Percentiles rank a stretch among this genome's conserved stretches.
Evolutionary conservation across 139 green algal genomes (phyloP).

Genomic region (Closterium sp.): DNA sequence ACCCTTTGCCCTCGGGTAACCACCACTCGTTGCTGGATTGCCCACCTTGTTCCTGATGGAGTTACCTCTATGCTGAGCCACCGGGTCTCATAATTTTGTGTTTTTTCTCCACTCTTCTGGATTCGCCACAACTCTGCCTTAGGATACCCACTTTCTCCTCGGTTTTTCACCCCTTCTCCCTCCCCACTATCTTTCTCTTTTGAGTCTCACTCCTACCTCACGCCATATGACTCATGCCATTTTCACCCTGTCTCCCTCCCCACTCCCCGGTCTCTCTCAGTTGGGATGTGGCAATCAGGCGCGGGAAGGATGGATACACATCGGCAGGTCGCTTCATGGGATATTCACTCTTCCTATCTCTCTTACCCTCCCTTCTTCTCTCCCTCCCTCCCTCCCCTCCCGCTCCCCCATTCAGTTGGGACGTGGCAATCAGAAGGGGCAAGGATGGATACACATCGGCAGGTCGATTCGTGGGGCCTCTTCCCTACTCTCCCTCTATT

Average conservation of each 20-base stretch:
- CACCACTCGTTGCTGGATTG: background rate
- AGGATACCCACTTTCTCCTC: no score
- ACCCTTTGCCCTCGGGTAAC: constrained; percentile 46
- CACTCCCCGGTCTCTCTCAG: constrained; percentile 7
- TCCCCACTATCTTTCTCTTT: background rate
- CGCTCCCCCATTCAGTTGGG: constrained; percentile 28
- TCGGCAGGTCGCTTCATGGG: constrained; percentile 41
- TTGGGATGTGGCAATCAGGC: constrained; percentile 19
- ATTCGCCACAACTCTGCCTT: background rate
- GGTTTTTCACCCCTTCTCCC: background rate
- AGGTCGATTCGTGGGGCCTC: constrained; percentile 36
- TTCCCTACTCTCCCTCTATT: constrained; percentile 6
- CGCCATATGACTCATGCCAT: background rate
- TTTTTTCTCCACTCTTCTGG: background rate
- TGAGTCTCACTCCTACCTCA: background rate
- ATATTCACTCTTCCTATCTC: no score
- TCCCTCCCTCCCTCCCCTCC: background rate
- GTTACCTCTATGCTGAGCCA: no score
- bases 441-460: constrained; percentile 47
- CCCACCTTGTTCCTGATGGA: background rate
- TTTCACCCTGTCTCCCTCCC: background rate
- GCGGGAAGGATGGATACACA: constrained; percentile 32
- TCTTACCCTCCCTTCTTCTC: no score
- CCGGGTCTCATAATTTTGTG: no score
- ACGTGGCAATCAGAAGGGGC: constrained; percentile 15